Conservation (phyloP, 768 basidiomycete genomes). For the Neoboletus magnificus region DNA sequence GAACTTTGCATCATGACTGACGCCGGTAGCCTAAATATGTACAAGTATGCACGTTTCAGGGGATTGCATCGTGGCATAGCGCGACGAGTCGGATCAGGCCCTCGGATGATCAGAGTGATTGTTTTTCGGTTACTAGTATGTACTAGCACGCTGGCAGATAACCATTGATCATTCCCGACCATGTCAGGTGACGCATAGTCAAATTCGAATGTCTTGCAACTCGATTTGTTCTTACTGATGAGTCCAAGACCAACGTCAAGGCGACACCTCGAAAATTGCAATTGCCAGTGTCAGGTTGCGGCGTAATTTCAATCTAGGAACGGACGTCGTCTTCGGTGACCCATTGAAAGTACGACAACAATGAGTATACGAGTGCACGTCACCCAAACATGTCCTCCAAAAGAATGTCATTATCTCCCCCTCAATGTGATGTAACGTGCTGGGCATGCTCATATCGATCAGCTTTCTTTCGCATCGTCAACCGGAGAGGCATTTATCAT, state of each 20-base stretch:
- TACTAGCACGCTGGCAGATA: no score
- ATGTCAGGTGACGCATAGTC: no score
- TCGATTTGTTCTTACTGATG: background rate
- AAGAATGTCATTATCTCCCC: background rate
- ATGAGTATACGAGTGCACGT: background rate
- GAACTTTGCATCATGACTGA: background rate
- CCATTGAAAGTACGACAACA: background rate
- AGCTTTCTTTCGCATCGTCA: no score
- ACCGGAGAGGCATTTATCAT: background rate
- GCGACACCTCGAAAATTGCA: background rate
- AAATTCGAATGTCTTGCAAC: background rate
- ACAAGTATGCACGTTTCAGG: background rate
- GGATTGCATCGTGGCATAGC: background rate
- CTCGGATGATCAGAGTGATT: no score
- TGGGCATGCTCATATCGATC: no score
- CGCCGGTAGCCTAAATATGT: background rate
- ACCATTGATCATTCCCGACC: no score
- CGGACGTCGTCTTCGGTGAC: background rate
- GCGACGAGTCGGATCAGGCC: background rate
- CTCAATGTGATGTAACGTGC: no score
- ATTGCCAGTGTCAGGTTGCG: background rate
- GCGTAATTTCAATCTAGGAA: background rate
- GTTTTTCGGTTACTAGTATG: no score
- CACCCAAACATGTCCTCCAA: background rate
- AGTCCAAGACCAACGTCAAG: no score